phyloP scores from a whole-genome alignment of 2,329 filamentous ascomycete genomes.

The Beauveria pseudobassiana region DNA sequence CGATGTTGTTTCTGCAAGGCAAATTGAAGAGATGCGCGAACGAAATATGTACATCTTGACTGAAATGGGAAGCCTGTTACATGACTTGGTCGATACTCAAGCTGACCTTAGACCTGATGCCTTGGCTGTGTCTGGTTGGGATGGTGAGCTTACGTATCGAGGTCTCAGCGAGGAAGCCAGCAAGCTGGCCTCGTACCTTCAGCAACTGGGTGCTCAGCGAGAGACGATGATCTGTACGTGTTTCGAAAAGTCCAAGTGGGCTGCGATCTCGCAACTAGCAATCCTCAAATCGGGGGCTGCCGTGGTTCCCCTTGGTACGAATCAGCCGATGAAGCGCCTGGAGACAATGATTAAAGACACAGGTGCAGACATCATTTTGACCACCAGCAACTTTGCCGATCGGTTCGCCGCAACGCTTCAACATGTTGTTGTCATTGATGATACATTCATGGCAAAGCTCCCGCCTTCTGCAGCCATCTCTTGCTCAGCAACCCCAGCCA shows the following conservation, averaged over 20 bases:
- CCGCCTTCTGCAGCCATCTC: background rate
- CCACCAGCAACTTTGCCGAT: background rate
- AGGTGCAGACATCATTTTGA: background rate
- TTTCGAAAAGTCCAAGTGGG: slow-evolving; percentile 6
- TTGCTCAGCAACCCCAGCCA: background rate
- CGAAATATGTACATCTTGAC: background rate
- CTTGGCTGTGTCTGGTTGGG: background rate
- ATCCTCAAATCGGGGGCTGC: background rate
- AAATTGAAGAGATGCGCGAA: background rate
- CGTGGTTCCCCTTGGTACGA: background rate
- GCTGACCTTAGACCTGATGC: background rate
- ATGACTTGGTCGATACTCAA: background rate
- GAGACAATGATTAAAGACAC: background rate
- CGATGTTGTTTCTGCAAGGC: background rate
- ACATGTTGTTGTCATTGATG: background rate
- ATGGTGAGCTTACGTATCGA: background rate
- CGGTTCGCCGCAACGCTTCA: background rate
- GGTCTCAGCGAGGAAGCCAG: background rate
- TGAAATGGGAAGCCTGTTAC: background rate
- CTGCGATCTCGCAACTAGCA: background rate
- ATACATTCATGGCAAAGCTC: background rate
- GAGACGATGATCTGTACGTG: background rate
- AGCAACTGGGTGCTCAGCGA: background rate
- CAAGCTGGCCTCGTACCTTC: background rate
- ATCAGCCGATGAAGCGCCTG: background rate